A percentile compares a stretch with the other conserved stretches of the same genome.
phyloP scores from a whole-genome alignment of 495 filamentous ascomycete genomes.

The Annulohypoxylon nitens region DNA sequence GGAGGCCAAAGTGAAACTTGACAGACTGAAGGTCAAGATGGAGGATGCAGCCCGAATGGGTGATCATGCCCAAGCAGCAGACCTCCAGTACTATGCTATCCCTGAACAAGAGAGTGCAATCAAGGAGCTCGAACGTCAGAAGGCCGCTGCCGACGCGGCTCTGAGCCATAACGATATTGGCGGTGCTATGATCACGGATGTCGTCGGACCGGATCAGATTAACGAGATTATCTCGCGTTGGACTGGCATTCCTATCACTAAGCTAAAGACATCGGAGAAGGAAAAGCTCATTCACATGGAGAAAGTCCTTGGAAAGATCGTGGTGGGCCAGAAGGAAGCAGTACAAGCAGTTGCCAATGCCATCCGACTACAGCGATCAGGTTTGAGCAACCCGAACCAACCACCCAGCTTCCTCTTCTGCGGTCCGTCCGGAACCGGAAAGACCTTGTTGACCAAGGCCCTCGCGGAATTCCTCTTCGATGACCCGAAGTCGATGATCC shows the following conservation, averaged over 20 bases:
- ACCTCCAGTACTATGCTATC: conserved; percentile 96
- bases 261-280: conserved; percentile 94
- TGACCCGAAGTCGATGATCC: conserved; percentile 97
- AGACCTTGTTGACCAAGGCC: conserved; percentile 95
- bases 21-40: conserved; percentile 85
- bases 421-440: conserved; percentile 96
- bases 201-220: conserved; percentile 97
- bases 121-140: conserved; percentile 81
- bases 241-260: conserved; percentile 96
- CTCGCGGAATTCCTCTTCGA: conserved; percentile 98
- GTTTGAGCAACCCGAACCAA: conserved; percentile 93
- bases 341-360: conserved; percentile 93
- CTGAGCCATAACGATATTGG: conserved; percentile 71
- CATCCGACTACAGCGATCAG: conserved; percentile 92
- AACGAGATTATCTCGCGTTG: conserved; percentile 97
- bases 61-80: conserved; percentile 84
- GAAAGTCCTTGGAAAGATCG: conserved; percentile 80
- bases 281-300: conserved; percentile 98
- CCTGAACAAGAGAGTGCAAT: conserved; percentile 89
- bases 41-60: conserved; percentile 90
- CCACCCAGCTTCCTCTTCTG: conserved; percentile 99
- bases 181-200: conserved; percentile 83
- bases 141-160: conserved; percentile 80
- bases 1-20: conserved; percentile 95
- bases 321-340: conserved; percentile 96